Evolutionary conservation across 2,329 filamentous ascomycete genomes (phyloP).

Genomic region (Aureobasidium musti): DNA sequence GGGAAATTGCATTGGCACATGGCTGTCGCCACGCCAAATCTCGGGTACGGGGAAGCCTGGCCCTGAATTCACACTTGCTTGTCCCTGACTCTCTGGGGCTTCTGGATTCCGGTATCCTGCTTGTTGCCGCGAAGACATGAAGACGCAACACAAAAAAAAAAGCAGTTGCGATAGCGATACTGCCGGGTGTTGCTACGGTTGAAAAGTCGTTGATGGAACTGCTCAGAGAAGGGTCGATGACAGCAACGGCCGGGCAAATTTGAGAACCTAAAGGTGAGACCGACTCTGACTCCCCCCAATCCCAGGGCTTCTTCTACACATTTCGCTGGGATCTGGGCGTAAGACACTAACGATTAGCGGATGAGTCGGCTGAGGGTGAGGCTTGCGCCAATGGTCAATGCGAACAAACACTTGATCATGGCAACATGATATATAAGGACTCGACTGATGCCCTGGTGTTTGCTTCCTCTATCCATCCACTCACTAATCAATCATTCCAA

Average conservation of each 20-base stretch:
- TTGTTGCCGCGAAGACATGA: not conserved
- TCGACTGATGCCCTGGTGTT: not conserved
- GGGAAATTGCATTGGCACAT: constrained; percentile 24
- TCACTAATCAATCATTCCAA: constrained; percentile 27
- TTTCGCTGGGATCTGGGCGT: constrained; percentile 25
- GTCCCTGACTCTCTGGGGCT: not conserved
- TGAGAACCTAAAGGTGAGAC: constrained; percentile 10
- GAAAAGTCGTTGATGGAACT: constrained; percentile 4
- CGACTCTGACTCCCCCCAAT: constrained; percentile 7
- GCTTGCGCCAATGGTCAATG: constrained; percentile 20
- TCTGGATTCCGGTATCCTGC: not conserved
- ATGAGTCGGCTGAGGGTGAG: constrained; percentile 17
- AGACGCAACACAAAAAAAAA: not conserved
- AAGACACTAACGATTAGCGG: constrained; percentile 17
- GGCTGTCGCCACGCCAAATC: constrained; percentile 10
- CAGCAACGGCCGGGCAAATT: constrained; percentile 24
- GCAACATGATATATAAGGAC: constrained; percentile 21
- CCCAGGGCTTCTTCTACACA: constrained; percentile 7
- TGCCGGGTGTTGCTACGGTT: constrained; percentile 20
- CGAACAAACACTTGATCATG: constrained; percentile 18
- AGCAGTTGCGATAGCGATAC: constrained; percentile 4
- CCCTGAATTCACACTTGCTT: not conserved
- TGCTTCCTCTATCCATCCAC: constrained; percentile 17
- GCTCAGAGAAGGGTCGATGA: constrained; percentile 1
- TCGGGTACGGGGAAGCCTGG: constrained; percentile 14